Conservation (phyloP, 164 flowering plant genomes). For the Piper betle region DNA sequence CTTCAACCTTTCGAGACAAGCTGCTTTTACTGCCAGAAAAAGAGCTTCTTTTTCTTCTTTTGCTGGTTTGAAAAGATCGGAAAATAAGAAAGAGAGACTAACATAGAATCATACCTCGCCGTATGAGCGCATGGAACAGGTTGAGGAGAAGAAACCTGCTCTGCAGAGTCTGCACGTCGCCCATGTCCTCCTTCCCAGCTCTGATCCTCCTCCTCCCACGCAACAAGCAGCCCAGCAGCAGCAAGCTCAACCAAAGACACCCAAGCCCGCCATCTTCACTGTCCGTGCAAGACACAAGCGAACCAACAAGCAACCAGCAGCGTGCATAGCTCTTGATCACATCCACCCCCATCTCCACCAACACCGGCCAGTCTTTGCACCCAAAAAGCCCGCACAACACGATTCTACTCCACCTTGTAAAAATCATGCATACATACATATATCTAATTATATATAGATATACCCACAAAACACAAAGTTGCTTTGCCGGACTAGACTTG, state of each 20-base stretch:
- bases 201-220: not conserved
- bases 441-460: too few species aligned
- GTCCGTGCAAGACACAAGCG: constrained; percentile 6
- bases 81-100: not conserved
- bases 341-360: constrained; percentile 4
- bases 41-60: too few species aligned
- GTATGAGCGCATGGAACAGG: not conserved
- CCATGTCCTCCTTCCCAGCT: not conserved
- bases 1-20: too few species aligned
- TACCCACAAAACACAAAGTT: too few species aligned
- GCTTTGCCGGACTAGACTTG: too few species aligned
- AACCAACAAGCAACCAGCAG: constrained; percentile 5
- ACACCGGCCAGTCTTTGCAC: not conserved
- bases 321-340: constrained; percentile 1
- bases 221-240: constrained; percentile 5
- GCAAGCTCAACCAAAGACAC: constrained; percentile 5
- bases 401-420: too few species aligned
- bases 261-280: constrained; percentile 1
- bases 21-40: too few species aligned
- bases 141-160: not conserved
- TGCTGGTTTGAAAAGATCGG: not conserved
- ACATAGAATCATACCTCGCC: constrained; percentile 2
- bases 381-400: not conserved
- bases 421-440: too few species aligned
- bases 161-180: not conserved